phyloP scores from a whole-genome alignment of 2,329 filamentous ascomycete species.

The Colletotrichum destructivum region DNA sequence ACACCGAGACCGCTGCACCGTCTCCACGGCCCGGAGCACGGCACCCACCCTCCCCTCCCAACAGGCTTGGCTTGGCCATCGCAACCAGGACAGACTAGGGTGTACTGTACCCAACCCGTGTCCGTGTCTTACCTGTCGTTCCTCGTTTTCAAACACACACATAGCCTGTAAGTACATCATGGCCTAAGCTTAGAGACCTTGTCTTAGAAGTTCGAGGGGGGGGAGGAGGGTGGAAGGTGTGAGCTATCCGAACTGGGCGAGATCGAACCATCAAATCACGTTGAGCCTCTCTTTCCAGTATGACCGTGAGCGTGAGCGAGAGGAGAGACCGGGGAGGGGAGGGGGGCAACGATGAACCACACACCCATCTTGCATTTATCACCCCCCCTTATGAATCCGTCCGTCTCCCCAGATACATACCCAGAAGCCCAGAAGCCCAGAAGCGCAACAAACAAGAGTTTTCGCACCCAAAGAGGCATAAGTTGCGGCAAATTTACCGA shows the following conservation, averaged over 20 bases:
- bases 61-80: constrained; percentile 24
- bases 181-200: not conserved
- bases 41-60: constrained; percentile 1
- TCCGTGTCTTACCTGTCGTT: not conserved
- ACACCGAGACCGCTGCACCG: not conserved
- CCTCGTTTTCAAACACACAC: not conserved
- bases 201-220: not conserved
- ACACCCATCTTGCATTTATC: not conserved
- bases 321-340: not conserved
- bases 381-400: not conserved
- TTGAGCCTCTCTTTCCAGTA: constrained; percentile 2
- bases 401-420: not conserved
- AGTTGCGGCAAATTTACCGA: constrained; percentile 24
- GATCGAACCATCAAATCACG: not conserved
- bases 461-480: not conserved
- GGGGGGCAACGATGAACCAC: not conserved
- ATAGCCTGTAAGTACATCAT: too few relatives aligned
- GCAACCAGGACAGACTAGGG: not conserved
- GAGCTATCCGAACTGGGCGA: not conserved
- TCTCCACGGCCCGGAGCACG: constrained; percentile 27
- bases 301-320: not conserved
- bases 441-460: too few relatives aligned
- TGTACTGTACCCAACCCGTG: not conserved
- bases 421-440: not conserved
- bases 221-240: not conserved